Evolutionary conservation across 106 monocot genomes (phyloP), one percentile per base, ranked within the genome.

Genomic region (Platanthera guangdongensis): DNA sequence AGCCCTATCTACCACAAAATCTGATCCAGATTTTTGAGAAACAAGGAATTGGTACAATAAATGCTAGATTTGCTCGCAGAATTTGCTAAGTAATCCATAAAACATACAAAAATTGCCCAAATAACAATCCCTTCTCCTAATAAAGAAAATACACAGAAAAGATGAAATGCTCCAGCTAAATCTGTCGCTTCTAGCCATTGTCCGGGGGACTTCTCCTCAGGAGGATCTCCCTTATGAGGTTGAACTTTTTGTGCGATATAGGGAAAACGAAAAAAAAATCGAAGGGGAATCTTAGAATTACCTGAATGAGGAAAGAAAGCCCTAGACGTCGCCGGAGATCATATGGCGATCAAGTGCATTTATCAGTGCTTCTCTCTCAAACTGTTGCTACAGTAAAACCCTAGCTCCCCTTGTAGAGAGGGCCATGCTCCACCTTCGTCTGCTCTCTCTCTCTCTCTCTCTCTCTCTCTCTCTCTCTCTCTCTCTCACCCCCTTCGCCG

Each of bases 251-350:
- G 39, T 39, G 2, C 39, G 39, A 39, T 39, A 39, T 39, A 39
- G 39, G 39, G 32, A 30, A 65, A 65, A 12, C 65, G 0, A 32
- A 5, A 1, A 60, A 21, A 30, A 65, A 65, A 30, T 32, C 65
- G 65, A 32, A 32, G 65, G 32, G 32, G 11, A 11, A 65, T 30
- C 65, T 30, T 32, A 11, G 32, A 25, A 65, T 30, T 65, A 65
- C 65, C 65, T 65, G 32, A 32, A 65, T 65, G 65, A 62, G 11
- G 16, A 65, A 65, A 25, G 25, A 65, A 65, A 65, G 25, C 65
- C 65, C 65, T 65, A 65, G 65, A 65, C 8, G 59, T 60, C 59
- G 21, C 59, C 59, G 59, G 59, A 60, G 19, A 60, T 60, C 57
- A n/a, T 4, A 9, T 6, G 25, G 3, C 28, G 65, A 65, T 32